A percentile compares a stretch with the other conserved stretches of the same genome.
phyloP scores from a whole-genome alignment of 1,284 basidiomycete genomes.

The Ganoderma leucocontextum region DNA sequence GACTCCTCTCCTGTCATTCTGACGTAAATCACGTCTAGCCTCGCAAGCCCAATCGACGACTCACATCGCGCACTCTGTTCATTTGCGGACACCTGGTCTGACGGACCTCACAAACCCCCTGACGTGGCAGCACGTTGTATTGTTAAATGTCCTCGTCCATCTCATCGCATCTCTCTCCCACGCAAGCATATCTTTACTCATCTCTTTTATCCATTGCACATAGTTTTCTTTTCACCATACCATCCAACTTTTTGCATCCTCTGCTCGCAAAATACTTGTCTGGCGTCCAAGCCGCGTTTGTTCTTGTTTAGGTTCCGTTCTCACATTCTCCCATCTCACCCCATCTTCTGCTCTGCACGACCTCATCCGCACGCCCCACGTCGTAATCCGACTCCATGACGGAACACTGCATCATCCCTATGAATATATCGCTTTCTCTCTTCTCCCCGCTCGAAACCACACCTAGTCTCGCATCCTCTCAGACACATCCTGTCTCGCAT shows the following conservation, averaged over 20 bases:
- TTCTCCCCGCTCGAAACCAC: background rate
- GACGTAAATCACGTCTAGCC: background rate
- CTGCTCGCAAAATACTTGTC: constrained; percentile 10
- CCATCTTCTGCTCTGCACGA: background rate
- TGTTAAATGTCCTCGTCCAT: constrained; percentile 15
- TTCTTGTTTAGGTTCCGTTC: constrained; percentile 3
- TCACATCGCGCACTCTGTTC: constrained; percentile 7
- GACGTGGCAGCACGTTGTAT: constrained; percentile 29
- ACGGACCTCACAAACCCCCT: constrained; percentile 21
- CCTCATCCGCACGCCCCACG: background rate
- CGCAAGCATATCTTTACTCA: constrained; percentile 21
- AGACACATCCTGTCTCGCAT: background rate
- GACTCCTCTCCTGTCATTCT: background rate
- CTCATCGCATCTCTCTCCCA: constrained; percentile 25
- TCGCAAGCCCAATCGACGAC: constrained; percentile 12
- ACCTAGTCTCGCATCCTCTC: background rate
- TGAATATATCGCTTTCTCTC: background rate
- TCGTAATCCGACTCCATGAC: background rate
- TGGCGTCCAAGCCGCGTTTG: constrained; percentile 1
- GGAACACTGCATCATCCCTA: background rate
- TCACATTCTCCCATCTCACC: background rate
- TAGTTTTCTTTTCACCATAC: background rate
- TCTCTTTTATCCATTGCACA: background rate
- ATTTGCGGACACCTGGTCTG: constrained; percentile 23
- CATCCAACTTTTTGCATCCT: background rate